These are phyloP conservation scores for Tuber borchii DNA, from an alignment of 495 filamentous ascomycete species.

Conservation along the genomic window DNA sequence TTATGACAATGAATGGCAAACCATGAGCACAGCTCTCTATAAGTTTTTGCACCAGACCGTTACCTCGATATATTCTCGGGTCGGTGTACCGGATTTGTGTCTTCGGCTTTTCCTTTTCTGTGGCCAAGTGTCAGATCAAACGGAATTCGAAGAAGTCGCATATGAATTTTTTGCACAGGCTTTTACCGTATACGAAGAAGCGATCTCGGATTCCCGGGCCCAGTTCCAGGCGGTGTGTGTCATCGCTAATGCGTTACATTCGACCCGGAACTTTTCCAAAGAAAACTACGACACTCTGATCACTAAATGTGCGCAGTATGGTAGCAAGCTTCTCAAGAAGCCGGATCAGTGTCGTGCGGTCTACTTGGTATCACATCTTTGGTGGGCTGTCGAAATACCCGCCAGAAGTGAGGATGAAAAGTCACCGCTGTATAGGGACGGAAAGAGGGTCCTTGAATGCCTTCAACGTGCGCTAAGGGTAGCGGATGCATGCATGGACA, in stretches of 20 bases:
- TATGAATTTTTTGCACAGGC: constrained; percentile 99
- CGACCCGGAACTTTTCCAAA: constrained; percentile 76
- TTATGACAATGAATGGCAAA: constrained; percentile 89
- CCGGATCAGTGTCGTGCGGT: constrained; percentile 96
- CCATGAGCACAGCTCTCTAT: constrained; percentile 80
- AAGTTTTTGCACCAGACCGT: constrained; percentile 88
- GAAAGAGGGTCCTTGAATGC: constrained; percentile 93
- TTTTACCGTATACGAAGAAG: constrained; percentile 96
- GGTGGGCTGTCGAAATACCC: constrained; percentile 91
- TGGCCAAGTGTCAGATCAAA: constrained; percentile 88
- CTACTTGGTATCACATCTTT: constrained; percentile 89
- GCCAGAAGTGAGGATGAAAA: constrained; percentile 78
- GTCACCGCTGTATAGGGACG: constrained; percentile 73
- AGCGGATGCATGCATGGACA: constrained; percentile 98
- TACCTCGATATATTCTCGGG: constrained; percentile 80
- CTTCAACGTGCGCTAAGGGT: constrained; percentile 91
- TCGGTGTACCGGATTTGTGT: constrained; percentile 76
- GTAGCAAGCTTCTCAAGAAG: constrained; percentile 94
- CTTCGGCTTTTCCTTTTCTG: constrained; percentile 84
- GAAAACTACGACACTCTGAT: constrained; percentile 99
- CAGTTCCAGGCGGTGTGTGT: constrained; percentile 97
- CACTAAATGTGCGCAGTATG: constrained; percentile 92
- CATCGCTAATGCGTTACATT: constrained; percentile 81
- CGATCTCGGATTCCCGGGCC: constrained; percentile 85
- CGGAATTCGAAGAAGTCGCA: constrained; percentile 84